Conservation (phyloP, 192 early-diverging fungal species). For the Umbelopsis sp. region DNA sequence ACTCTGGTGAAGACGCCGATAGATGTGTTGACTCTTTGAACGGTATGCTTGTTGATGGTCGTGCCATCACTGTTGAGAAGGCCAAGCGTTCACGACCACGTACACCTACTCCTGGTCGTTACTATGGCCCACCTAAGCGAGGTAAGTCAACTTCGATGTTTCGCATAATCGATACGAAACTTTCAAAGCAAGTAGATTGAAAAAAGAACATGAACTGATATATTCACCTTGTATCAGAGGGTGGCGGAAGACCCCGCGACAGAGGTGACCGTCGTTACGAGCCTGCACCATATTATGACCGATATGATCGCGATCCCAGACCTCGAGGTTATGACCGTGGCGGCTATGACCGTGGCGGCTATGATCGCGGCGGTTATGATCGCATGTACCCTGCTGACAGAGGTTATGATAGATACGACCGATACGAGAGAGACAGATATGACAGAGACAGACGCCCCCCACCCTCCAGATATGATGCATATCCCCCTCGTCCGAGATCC, state of each 20-base stretch:
- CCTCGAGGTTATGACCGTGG: constrained; percentile 39
- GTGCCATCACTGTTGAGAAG: constrained; percentile 81
- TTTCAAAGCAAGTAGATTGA: background rate
- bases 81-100: constrained; percentile 69
- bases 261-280: constrained; percentile 37
- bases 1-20: constrained; percentile 65
- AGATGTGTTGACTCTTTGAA: constrained; percentile 67
- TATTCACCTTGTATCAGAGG: background rate
- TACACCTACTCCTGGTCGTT: constrained; percentile 80
- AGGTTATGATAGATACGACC: constrained; percentile 34
- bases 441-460: constrained; percentile 49
- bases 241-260: constrained; percentile 24
- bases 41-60: constrained; percentile 78
- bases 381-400: constrained; percentile 28
- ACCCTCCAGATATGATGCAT: constrained; percentile 44
- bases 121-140: constrained; percentile 76
- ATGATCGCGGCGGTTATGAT: constrained; percentile 40
- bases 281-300: constrained; percentile 33
- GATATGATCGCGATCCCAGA: constrained; percentile 40
- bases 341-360: constrained; percentile 27
- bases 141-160: constrained; percentile 26
- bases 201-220: background rate
- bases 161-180: background rate
- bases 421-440: constrained; percentile 39
- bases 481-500: constrained; percentile 37